Evolutionary conservation across 177 flowering plant genomes (phyloP), one percentile per base, ranked within the genome.

Genomic region (Vitis hybrid): DNA sequence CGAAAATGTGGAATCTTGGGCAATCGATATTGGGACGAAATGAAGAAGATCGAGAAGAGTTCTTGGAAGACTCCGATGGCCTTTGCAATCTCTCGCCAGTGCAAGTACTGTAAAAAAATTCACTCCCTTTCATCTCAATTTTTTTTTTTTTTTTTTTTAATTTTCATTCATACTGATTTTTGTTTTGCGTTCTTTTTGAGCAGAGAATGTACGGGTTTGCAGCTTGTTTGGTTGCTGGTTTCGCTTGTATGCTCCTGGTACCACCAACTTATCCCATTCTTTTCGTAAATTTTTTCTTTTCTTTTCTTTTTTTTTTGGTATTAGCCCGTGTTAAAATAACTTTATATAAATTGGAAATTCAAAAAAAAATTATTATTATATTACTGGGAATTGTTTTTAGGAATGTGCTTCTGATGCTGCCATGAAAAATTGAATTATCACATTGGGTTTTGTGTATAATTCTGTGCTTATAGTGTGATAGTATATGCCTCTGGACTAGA

Each of bases 141-240:
- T 50, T 14, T 65, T n/a, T n/a, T 33, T 62, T 20, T 44, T 56
- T 33, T 9, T 49, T 59, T 61, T 17, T 52, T 47, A 57, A 55
- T 65, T 50, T 14, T 65, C 22, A 7, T 71, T 58, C 14, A 1
- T 15, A 63, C 31, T 2, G 64, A 12, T 52, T 51, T 33, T 56
- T 28, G 31, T 28, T 66, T 11, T 65, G 68, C 14, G 13, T 11
- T 66, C 49, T 62, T 4, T 73, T 55, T 76, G 70, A 63, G 52
- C 90, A 94, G 98, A 90, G 95, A 82, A 64, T 92, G 31, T 92
- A 92, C 64, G 95, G 75, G 18, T 94, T 94, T 71, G 95, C 83
- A 64, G 97, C 81, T 0, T 87, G 87, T 72, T 73, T 90, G 81
- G 59, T 81, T 51, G 90, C 79, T 73, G 98, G 95, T 28, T 64